Base-by-base conservation (phyloP, 768 basidiomycete genomes). In the Mycena vulgaris region DNA sequence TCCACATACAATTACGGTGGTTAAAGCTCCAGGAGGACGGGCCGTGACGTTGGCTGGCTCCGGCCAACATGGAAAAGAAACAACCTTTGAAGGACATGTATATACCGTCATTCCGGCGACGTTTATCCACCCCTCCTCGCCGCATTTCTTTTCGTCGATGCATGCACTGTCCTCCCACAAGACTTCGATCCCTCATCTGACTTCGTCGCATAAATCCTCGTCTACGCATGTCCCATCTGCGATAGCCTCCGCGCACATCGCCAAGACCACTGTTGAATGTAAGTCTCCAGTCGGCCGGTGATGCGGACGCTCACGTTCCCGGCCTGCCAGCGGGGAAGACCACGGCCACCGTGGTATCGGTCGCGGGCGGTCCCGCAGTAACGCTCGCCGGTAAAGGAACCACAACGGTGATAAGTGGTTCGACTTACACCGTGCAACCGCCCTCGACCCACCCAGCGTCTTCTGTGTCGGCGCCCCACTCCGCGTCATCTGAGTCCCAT, bases 341-440 rank as follows among this genome's bases (percentile, higher is more conserved):
- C 28, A 47, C 52, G 57, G 69, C 69, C 0, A 70, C 69, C 21
- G 57, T 70, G 21, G 69, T 70, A 7, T 57, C 69, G 6, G 35
- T 47, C 28, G 48, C 53, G 30, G 69, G 69, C 25, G 70, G 40
- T 30, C 49, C 48, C 7, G 48, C 63, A 28, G 59, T 70, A 9
- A 70, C 69, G 16, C 63, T 70, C 27, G 69, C 69, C 21, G 23
- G 63, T 4, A 23, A 64, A 28, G 69, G 69, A 49, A 56, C 19
- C 33, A 70, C 69, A 23, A 71, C 70, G 25, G 42, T 42, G n/a
- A 67, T 66, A 35, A 66, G 59, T 11, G 64, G 66, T 4, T 58
- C 64, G 39, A 71, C 65, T 19, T 66, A 53, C 47, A 62, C 64
- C 9, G 49, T 66, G 25, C 47, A 31, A 21, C 52, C 64, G 23